Base-by-base conservation (phyloP, 2,329 filamentous ascomycete genomes). In the Trichoderma breve region DNA sequence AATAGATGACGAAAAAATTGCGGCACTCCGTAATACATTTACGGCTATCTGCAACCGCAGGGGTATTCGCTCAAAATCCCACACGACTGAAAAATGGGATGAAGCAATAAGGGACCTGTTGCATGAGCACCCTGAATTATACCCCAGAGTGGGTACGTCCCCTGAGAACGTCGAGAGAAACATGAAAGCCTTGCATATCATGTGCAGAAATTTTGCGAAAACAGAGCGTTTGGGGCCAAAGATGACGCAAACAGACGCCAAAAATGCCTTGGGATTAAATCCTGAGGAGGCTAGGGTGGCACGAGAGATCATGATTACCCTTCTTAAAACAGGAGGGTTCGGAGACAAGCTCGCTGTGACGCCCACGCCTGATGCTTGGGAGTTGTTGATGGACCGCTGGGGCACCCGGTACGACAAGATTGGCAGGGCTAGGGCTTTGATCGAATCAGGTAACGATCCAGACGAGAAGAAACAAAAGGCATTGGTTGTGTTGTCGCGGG, bases 181-280 rank as follows among this genome's bases (percentile, higher is more conserved):
- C 78, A 86, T 86, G 47, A 84, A 93, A 60, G 92, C 93, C 0
- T 83, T 97, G 6, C 93, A 97, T 78, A 88, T 94, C 60, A 90
- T 97, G 28, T 94, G 92, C 77, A 91, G 89, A 32, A 93, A 95
- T 81, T 92, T 95, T 34, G 95, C 92, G 1, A 96, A 96, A 81
- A 86, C 92, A 24, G 90, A 95, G 84, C 89, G 93, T 21, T 76
- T 89, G 84, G 14, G 90, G 63, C 86, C 85, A 39, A 85, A 88
- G n/a, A 90, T 95, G 86, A 91, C 89, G 1, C 87, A 95, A 58
- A 87, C 89, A 1, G 91, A 94, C 72, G 92, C 92, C 5, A 95
- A 94, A 79, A 92, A 92, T 18, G 75, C 81, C 1, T 77, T 87
- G 14, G 82, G 82, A 0, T 73, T 86, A 51, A 84, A 86, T 71